Conservation (phyloP, 2,329 filamentous ascomycete species). For the Elsinoe necatrix region DNA sequence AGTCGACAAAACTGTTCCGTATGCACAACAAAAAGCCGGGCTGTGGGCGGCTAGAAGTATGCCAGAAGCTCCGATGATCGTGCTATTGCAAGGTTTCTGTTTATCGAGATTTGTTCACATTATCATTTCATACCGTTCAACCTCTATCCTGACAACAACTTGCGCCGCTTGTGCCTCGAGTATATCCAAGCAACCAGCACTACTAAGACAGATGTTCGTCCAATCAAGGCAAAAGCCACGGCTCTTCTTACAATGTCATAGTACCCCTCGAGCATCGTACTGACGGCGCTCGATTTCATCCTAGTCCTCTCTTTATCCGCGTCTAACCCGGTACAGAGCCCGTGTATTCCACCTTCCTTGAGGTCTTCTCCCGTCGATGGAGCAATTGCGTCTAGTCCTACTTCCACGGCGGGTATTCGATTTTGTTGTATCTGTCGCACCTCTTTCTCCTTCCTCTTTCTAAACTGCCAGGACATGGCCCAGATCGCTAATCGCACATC, state of each 20-base stretch:
- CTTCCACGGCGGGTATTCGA: slow-evolving; percentile 20
- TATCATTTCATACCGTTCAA: neutral
- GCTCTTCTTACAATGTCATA: slow-evolving; percentile 43
- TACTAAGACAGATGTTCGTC: slow-evolving; percentile 24
- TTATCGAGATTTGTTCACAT: neutral
- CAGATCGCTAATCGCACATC: slow-evolving; percentile 54
- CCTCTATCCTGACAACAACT: neutral
- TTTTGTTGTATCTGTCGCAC: slow-evolving; percentile 17
- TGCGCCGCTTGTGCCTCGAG: neutral
- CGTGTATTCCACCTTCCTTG: slow-evolving; percentile 14
- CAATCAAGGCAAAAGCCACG: slow-evolving; percentile 37
- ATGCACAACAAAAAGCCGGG: neutral
- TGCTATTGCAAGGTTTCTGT: too few species aligned
- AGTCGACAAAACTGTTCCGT: slow-evolving; percentile 3
- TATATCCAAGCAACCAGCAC: slow-evolving; percentile 17
- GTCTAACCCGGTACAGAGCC: slow-evolving; percentile 11
- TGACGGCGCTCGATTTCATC: slow-evolving; percentile 31
- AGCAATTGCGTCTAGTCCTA: slow-evolving; percentile 23
- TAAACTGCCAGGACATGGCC: slow-evolving; percentile 51
- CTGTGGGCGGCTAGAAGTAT: neutral
- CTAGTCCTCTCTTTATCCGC: slow-evolving; percentile 6
- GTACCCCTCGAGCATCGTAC: slow-evolving; percentile 45
- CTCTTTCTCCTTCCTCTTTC: slow-evolving; percentile 39
- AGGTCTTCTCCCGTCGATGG: slow-evolving; percentile 17
- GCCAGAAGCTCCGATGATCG: neutral